Percentiles rank a stretch among this genome's conserved stretches.
Conservation (phyloP, 2,329 filamentous ascomycete genomes). For the Aspergillus spinulosporus region DNA sequence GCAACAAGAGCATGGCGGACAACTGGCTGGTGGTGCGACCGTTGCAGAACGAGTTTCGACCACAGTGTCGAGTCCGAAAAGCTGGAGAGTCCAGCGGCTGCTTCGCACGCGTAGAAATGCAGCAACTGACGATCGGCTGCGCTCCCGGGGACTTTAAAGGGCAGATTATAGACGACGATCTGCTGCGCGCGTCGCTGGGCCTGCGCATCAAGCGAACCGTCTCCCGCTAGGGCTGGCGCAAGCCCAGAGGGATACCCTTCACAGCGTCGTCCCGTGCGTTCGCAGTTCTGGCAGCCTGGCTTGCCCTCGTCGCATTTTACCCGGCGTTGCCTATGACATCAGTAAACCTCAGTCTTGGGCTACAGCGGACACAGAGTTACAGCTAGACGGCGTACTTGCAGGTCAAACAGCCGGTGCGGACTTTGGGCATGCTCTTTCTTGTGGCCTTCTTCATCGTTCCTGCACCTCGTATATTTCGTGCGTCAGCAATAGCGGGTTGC, state of each 20-base stretch:
- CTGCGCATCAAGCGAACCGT: background rate
- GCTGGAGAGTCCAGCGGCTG: conserved; percentile 19
- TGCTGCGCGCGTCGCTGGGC: background rate
- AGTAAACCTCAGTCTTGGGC: background rate
- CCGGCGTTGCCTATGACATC: conserved; percentile 4
- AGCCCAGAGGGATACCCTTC: conserved; percentile 2
- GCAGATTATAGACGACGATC: conserved; percentile 22
- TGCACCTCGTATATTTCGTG: conserved; percentile 9
- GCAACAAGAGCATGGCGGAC: conserved; percentile 25
- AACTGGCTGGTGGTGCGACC: conserved; percentile 25
- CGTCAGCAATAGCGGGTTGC: background rate
- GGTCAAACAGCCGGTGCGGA: conserved; percentile 8
- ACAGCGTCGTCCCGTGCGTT: background rate
- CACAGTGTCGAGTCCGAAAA: conserved; percentile 25
- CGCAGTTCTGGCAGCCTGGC: conserved; percentile 4
- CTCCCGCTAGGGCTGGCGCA: no score
- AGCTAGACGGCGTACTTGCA: conserved; percentile 4
- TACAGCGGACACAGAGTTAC: background rate
- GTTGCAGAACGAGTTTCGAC: conserved; percentile 23
- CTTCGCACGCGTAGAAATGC: conserved; percentile 26
- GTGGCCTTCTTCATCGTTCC: conserved; percentile 4
- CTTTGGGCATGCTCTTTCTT: conserved; percentile 10
- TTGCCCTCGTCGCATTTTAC: conserved; percentile 11
- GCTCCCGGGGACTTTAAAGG: conserved; percentile 28
- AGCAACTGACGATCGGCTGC: conserved; percentile 26